Conservation (phyloP, 352 stramenopile genomes). For the Phytophthora ramorum region DNA sequence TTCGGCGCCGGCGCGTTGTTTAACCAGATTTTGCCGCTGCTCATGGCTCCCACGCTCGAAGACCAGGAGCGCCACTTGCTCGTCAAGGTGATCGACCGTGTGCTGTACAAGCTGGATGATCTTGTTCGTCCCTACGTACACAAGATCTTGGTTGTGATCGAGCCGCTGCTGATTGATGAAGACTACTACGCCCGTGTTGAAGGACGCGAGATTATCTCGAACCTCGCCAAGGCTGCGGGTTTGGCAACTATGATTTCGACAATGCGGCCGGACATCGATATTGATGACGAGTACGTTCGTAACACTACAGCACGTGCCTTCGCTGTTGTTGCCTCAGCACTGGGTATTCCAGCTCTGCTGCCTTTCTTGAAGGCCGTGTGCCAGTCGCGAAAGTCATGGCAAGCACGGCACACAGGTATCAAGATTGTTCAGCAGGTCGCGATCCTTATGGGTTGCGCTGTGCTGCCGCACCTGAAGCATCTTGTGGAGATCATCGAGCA, state of each 20-base stretch:
- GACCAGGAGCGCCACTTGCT: constrained; percentile 99
- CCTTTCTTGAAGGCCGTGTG: constrained; percentile 99
- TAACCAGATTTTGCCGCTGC: constrained; percentile 99
- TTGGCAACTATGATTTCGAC: constrained; percentile 99
- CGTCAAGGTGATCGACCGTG: constrained; percentile 99
- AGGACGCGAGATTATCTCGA: constrained; percentile 99
- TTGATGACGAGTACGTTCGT: constrained; percentile 98
- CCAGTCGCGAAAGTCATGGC: constrained; percentile 98
- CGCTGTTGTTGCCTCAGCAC: constrained; percentile 98
- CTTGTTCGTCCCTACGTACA: constrained; percentile 99
- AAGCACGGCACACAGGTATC: constrained; percentile 99
- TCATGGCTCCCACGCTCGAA: constrained; percentile 99
- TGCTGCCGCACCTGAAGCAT: constrained; percentile 98
- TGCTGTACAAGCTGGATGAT: constrained; percentile 99
- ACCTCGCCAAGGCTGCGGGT: constrained; percentile 98
- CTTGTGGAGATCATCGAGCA: constrained; percentile 99
- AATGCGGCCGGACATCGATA: constrained; percentile 99
- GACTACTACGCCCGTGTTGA: constrained; percentile 99
- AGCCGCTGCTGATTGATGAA: constrained; percentile 99
- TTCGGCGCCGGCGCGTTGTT: constrained; percentile 98
- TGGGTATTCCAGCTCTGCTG: constrained; percentile 97
- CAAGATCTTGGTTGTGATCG: constrained; percentile 99
- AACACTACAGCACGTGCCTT: constrained; percentile 99
- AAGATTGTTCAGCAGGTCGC: constrained; percentile 99
- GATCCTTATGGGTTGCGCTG: constrained; percentile 98